Conservation (phyloP, 495 filamentous ascomycete species). For the Chaetomium cochliodes region DNA sequence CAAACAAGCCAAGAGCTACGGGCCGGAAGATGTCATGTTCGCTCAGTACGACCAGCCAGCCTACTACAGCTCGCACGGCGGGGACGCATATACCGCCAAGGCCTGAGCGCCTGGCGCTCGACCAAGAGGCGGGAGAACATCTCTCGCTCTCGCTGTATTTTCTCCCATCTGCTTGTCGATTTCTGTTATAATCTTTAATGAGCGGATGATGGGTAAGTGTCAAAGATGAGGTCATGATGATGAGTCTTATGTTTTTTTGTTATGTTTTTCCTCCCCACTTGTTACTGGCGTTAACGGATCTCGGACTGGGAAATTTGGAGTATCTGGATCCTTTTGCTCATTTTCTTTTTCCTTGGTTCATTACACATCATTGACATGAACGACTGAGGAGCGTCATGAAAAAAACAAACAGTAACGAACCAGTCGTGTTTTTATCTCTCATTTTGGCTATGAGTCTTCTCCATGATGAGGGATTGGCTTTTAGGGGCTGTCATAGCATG, state of each 20-base stretch:
- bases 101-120: not conserved
- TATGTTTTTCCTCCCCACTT: conserved; percentile 5
- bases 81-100: not conserved
- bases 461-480: not conserved
- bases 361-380: conserved; percentile 23
- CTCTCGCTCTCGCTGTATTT: conserved; percentile 17
- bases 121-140: not conserved
- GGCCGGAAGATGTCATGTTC: conserved; percentile 27
- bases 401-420: conserved; percentile 35
- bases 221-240: conserved; percentile 10
- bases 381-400: conserved; percentile 21
- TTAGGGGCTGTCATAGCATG: conserved; percentile 4
- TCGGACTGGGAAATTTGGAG: not conserved
- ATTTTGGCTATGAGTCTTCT: not conserved
- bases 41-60: conserved; percentile 20
- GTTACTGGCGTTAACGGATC: conserved; percentile 17
- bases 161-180: conserved; percentile 2
- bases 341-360: conserved; percentile 15
- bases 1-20: conserved; percentile 27
- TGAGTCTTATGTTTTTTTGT: not conserved
- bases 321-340: not conserved
- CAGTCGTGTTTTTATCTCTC: conserved; percentile 25
- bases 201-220: conserved; percentile 9
- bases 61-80: not conserved
- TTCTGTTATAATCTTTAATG: conserved; percentile 28